Percentiles rank a stretch among this genome's conserved stretches.
These are phyloP conservation scores for Aspergillus melleus DNA, from an alignment of 2,329 filamentous ascomycete genomes.

Conservation along the genomic window DNA sequence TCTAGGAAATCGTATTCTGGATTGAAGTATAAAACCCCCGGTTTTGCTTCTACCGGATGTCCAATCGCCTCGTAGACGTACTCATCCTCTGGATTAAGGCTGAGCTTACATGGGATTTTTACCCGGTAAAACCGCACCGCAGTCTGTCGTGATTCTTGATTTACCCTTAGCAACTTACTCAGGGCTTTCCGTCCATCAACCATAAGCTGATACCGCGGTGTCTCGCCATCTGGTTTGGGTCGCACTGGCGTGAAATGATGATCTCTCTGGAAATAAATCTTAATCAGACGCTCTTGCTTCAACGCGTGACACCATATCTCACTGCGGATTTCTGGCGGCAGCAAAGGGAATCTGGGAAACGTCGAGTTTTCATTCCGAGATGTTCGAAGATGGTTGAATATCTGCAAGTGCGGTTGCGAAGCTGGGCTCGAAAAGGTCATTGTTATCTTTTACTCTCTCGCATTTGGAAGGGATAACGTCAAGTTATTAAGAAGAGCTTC, in stretches of 20 bases:
- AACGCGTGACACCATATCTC: not conserved
- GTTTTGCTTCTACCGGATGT: not conserved
- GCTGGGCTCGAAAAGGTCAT: not conserved
- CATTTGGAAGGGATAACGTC: not conserved
- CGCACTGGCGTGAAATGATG: not conserved
- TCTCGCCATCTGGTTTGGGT: not conserved
- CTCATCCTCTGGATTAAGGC: not conserved
- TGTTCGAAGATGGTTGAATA: not conserved
- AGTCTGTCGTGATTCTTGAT: not conserved
- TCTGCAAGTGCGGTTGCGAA: not conserved
- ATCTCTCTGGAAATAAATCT: not conserved
- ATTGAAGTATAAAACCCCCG: not conserved
- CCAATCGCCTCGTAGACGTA: not conserved
- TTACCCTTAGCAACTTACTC: not conserved
- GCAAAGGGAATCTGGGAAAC: not conserved
- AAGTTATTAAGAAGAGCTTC: not conserved
- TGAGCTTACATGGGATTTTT: not conserved
- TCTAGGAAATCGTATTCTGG: not conserved
- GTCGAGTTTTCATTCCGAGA: not conserved
- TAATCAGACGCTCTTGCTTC: not conserved
- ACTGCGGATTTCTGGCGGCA: too few relatives aligned
- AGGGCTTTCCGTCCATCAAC: not conserved
- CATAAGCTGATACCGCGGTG: not conserved
- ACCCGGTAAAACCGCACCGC: not conserved
- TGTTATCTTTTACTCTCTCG: not conserved